Conservation (phyloP, 345 rosid species). For the Eucalyptus cloeziana region DNA sequence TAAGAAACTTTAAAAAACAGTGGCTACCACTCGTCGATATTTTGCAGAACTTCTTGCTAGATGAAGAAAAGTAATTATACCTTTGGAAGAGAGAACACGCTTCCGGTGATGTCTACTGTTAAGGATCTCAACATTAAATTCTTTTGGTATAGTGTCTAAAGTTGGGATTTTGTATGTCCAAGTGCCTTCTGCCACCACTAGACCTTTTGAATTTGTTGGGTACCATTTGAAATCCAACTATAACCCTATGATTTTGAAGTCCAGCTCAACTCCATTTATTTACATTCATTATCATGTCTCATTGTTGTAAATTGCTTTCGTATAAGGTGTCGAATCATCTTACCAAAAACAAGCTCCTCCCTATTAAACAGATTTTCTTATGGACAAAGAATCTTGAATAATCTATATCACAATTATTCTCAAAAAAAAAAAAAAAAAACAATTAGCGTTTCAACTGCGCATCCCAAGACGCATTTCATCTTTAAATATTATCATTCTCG, state of each 20-base stretch:
- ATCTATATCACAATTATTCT: neutral
- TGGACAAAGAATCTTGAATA: neutral
- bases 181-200: slow-evolving; percentile 57
- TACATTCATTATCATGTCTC: neutral
- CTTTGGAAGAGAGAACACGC: slow-evolving; percentile 88
- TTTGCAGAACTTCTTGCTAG: neutral
- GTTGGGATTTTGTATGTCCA: slow-evolving; percentile 90
- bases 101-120: slow-evolving; percentile 65
- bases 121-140: slow-evolving; percentile 63
- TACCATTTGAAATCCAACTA: neutral
- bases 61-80: slow-evolving; percentile 4
- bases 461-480: neutral
- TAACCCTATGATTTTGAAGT: no score
- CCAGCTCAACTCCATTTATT: no score
- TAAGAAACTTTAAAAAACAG: neutral
- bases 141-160: slow-evolving; percentile 65
- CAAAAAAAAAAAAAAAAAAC: no score
- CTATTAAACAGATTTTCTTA: rapidly evolving
- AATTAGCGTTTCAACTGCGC: neutral
- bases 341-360: no score
- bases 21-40: neutral
- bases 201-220: slow-evolving; percentile 60
- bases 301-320: rapidly evolving
- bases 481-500: neutral
- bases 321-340: no score